Conservation (phyloP, 225 moss, liverwort and hornwort genomes). For the Takakia lepidozioides region DNA sequence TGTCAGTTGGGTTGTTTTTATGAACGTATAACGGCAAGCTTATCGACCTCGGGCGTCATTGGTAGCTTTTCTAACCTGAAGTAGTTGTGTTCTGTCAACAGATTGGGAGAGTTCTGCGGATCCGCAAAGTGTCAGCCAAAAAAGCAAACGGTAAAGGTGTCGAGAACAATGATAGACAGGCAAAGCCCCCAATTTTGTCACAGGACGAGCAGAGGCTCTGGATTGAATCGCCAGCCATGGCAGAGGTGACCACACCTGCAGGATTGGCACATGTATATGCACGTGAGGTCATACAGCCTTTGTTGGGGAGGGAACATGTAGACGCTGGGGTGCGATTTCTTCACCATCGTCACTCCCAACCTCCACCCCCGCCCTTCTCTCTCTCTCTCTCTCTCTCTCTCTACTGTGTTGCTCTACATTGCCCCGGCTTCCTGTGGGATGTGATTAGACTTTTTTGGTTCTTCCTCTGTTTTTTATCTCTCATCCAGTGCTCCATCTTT, state of each 20-base stretch:
- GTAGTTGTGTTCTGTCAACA: no score
- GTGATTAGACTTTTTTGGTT: no score
- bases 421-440: not conserved
- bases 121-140: conserved; percentile 37
- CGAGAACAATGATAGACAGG: conserved; percentile 20
- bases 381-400: not conserved
- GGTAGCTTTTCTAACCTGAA: no score
- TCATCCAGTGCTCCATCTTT: no score
- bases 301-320: conserved; percentile 53
- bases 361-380: no score
- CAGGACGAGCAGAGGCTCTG: conserved; percentile 62
- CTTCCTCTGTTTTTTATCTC: no score
- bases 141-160: conserved; percentile 10
- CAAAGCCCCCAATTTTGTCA: conserved; percentile 35
- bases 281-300: conserved; percentile 57
- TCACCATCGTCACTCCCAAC: no score
- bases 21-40: no score
- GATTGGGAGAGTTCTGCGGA: conserved; percentile 66
- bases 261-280: conserved; percentile 66
- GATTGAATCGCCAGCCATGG: conserved; percentile 66
- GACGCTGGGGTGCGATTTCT: conserved; percentile 60
- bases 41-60: no score
- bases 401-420: not conserved
- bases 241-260: conserved; percentile 53
- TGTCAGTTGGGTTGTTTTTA: no score